Evolutionary conservation across 192 early-diverging fungal genomes (phyloP).

Genomic region (Dissophora globulifera): DNA sequence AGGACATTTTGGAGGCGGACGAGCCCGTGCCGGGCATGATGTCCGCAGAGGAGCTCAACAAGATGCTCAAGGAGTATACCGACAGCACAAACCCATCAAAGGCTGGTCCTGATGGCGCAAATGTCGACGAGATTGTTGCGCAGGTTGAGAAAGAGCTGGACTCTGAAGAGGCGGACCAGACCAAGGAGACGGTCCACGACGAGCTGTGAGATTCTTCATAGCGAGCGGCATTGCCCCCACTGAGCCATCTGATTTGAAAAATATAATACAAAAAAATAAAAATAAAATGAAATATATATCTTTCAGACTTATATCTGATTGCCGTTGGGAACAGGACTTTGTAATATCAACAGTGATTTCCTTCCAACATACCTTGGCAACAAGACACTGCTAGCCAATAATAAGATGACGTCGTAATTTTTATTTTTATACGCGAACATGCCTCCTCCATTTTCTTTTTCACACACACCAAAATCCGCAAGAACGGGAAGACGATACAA

Average conservation of each 20-base stretch:
- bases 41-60: constrained; percentile 45
- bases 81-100: constrained; percentile 46
- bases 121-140: constrained; percentile 45
- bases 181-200: constrained; percentile 42
- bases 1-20: constrained; percentile 40
- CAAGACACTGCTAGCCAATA: too few species aligned
- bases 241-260: neutral
- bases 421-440: too few species aligned
- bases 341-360: too few species aligned
- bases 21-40: constrained; percentile 32
- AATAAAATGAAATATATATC: neutral
- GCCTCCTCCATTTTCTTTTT: too few species aligned
- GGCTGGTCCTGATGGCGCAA: constrained; percentile 13
- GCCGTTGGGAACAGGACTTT: too few species aligned
- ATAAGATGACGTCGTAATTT: too few species aligned
- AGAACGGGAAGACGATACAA: too few species aligned
- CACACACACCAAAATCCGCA: too few species aligned
- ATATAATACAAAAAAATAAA: neutral
- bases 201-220: constrained; percentile 55
- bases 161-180: constrained; percentile 17
- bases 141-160: constrained; percentile 47
- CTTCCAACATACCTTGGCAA: too few species aligned
- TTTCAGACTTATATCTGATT: too few species aligned
- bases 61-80: constrained; percentile 45
- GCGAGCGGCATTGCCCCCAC: too few species aligned